A percentile compares a stretch with the other conserved stretches of the same genome.
These are phyloP conservation scores for Dimocarpus longan DNA, from an alignment of 345 rosid genomes.

Conservation along the genomic window DNA sequence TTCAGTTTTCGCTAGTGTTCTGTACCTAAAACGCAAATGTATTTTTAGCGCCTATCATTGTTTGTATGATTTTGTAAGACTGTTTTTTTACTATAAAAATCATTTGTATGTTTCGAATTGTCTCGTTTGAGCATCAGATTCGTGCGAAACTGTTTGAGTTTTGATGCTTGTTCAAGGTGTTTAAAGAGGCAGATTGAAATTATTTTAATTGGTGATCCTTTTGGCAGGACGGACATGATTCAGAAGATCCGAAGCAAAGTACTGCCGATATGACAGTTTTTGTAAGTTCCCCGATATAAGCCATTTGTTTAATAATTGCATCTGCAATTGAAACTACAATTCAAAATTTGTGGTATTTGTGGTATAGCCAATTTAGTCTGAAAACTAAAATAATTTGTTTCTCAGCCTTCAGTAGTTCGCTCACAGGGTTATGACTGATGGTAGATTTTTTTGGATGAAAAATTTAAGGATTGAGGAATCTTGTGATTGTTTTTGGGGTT, in stretches of 20 bases:
- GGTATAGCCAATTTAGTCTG: not conserved
- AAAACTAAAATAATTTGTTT: not conserved
- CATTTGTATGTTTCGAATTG: not conserved
- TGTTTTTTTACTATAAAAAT: not conserved
- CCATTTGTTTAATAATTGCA: not conserved
- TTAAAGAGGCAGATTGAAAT: not conserved
- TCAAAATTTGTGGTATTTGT: not conserved
- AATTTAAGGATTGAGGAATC: not conserved
- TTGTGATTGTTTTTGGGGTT: not conserved
- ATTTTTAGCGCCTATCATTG: not conserved
- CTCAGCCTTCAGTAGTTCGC: not conserved
- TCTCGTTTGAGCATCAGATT: not conserved
- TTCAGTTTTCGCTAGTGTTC: not conserved
- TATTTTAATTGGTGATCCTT: not conserved
- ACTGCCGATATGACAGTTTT: constrained; percentile 69
- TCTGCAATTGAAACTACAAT: not conserved
- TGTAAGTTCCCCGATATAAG: constrained; percentile 43
- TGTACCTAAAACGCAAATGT: not conserved
- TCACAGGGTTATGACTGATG: not conserved
- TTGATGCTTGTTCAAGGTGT: not conserved
- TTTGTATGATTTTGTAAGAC: not conserved
- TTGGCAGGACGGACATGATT: constrained; percentile 73
- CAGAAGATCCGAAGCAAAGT: constrained; percentile 72
- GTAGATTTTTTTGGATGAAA: not conserved
- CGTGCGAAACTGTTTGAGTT: not conserved